Percentiles rank a stretch among this genome's conserved stretches.
Conservation (phyloP, 116 monocot species). For the Zostera marina region DNA sequence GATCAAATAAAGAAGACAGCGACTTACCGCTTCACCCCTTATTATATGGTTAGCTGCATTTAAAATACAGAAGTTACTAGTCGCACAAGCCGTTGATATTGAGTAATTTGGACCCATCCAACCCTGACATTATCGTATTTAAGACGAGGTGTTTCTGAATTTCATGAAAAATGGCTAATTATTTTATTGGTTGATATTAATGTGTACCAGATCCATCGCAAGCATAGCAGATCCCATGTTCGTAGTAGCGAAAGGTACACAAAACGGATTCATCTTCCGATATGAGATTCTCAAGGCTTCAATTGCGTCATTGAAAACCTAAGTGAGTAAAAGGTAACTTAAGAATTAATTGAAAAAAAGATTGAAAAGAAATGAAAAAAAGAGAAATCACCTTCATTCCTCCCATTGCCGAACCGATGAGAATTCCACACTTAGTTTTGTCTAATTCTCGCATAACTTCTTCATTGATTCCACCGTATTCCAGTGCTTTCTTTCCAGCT, state of each 20-base stretch:
- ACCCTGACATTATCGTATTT: slow-evolving; percentile 23
- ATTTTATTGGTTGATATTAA: neutral
- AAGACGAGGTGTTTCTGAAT: neutral
- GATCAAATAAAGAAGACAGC: neutral
- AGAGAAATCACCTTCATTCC: slow-evolving; percentile 8
- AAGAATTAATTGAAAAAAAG: neutral
- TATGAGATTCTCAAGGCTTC: slow-evolving; percentile 22
- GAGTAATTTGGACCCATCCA: slow-evolving; percentile 99
- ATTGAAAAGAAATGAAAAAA: neutral
- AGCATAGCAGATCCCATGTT: slow-evolving; percentile 98
- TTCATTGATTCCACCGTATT: slow-evolving; percentile 66
- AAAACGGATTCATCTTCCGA: slow-evolving; percentile 92
- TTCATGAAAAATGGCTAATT: neutral
- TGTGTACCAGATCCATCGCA: slow-evolving; percentile 82
- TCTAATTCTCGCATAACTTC: slow-evolving; percentile 50
- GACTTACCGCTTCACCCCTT: slow-evolving; percentile 82
- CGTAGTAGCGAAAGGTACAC: slow-evolving; percentile 86
- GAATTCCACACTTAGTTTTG: slow-evolving; percentile 75
- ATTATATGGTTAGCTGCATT: slow-evolving; percentile 88
- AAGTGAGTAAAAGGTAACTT: neutral
- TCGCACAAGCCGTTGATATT: slow-evolving; percentile 94
- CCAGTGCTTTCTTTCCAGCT: slow-evolving; percentile 87
- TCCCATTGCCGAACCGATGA: slow-evolving; percentile 11
- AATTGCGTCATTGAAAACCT: slow-evolving; percentile 10
- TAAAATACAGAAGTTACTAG: slow-evolving; percentile 68